Conservation (phyloP, 2,329 filamentous ascomycete genomes). For the Scopulariopsis brevicaulis region DNA sequence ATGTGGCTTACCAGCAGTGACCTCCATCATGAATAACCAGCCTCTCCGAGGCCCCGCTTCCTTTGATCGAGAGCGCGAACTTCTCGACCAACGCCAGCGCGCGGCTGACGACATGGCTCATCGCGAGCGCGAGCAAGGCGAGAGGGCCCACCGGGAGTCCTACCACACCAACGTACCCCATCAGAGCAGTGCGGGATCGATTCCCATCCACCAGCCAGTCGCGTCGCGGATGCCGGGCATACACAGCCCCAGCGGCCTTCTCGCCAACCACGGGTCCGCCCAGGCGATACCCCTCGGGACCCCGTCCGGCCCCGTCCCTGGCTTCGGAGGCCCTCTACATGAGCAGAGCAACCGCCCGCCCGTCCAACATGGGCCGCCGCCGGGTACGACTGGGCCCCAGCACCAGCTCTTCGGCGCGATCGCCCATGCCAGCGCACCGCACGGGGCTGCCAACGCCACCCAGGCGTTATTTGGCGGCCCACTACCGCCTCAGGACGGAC, state of each 20-base stretch:
- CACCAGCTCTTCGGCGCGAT: slow-evolving; percentile 49
- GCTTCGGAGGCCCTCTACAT: slow-evolving; percentile 44
- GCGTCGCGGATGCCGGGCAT: slow-evolving; percentile 72
- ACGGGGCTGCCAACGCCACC: slow-evolving; percentile 47
- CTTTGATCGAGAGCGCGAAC: slow-evolving; percentile 36
- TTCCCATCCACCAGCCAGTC: slow-evolving; percentile 89
- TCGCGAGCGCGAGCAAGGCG: slow-evolving; percentile 31
- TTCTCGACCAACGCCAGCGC: slow-evolving; percentile 34
- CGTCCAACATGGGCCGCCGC: slow-evolving; percentile 35
- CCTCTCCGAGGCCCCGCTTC: slow-evolving; percentile 27
- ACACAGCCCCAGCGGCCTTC: slow-evolving; percentile 81
- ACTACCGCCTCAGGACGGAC: slow-evolving; percentile 45
- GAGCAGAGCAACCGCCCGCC: slow-evolving; percentile 36
- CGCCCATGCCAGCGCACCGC: slow-evolving; percentile 37
- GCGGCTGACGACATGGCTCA: slow-evolving; percentile 34
- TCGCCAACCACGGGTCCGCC: slow-evolving; percentile 59
- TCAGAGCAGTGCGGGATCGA: slow-evolving; percentile 78
- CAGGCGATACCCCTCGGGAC: slow-evolving; percentile 40
- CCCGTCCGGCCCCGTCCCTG: slow-evolving; percentile 35
- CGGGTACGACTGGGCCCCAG: slow-evolving; percentile 30
- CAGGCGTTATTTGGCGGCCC: slow-evolving; percentile 60
- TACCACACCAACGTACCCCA: slow-evolving; percentile 61
- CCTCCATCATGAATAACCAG: slow-evolving; percentile 33
- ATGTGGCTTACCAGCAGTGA: background rate
- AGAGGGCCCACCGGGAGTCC: slow-evolving; percentile 53